A percentile compares a stretch with the other conserved stretches of the same genome.
Conservation (phyloP, 108 stramenopile species). For the Epipyxis sp. region DNA sequence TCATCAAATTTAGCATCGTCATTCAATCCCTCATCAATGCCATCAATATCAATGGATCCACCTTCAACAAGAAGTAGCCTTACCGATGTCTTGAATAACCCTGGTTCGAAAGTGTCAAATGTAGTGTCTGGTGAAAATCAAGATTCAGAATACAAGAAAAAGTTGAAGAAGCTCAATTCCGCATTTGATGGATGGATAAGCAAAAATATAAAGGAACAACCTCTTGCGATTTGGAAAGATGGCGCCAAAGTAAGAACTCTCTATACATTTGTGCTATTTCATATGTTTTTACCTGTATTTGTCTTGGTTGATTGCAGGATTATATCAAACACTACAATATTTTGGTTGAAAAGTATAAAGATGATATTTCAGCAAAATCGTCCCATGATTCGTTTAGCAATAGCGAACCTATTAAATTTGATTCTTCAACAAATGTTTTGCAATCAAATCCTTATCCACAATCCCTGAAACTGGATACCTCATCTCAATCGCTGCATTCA, state of each 20-base stretch:
- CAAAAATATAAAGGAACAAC: not conserved
- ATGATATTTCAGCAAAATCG: too few species aligned
- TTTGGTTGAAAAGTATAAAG: too few species aligned
- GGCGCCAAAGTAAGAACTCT: slow-evolving; percentile 9
- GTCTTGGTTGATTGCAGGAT: too few species aligned
- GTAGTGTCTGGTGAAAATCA: not conserved
- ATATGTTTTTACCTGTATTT: too few species aligned
- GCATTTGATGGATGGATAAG: not conserved
- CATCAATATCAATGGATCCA: not conserved
- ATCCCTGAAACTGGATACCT: too few species aligned
- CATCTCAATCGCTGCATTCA: too few species aligned
- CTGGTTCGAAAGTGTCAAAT: not conserved
- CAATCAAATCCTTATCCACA: too few species aligned
- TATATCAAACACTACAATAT: too few species aligned
- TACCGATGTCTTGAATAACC: not conserved
- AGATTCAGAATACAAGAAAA: not conserved
- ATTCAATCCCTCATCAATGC: not conserved
- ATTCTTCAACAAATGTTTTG: too few species aligned
- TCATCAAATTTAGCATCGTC: not conserved
- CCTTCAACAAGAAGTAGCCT: not conserved
- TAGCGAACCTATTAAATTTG: too few species aligned
- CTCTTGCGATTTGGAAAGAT: slow-evolving; percentile 8
- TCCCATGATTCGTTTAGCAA: too few species aligned
- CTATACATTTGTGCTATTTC: too few species aligned
- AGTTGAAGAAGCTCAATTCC: slow-evolving; percentile 14